A percentile compares a stretch with the other conserved stretches of the same genome.
Evolutionary conservation across 106 monocot species (phyloP).

Genomic region (Dioscorea alata): DNA sequence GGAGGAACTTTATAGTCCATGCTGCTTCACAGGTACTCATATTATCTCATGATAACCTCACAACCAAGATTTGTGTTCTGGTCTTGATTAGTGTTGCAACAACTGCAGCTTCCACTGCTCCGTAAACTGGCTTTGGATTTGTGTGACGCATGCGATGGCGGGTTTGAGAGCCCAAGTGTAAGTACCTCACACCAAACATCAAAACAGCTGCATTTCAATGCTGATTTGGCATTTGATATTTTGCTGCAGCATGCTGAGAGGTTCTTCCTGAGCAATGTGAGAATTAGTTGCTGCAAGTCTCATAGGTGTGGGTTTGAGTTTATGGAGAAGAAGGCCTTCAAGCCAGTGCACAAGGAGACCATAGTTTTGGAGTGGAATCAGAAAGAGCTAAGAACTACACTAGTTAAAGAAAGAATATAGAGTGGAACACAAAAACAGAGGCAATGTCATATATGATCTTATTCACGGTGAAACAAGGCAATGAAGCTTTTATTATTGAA

Average conservation of each 20-base stretch:
- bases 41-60: background rate
- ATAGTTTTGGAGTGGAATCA: constrained; percentile 57
- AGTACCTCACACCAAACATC: background rate
- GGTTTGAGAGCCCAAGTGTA: constrained; percentile 58
- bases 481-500: too few relatives aligned
- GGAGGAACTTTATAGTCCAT: constrained; percentile 39
- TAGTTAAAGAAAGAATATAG: constrained; percentile 60
- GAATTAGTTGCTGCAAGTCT: constrained; percentile 44
- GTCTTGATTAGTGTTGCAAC: background rate
- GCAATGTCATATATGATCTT: background rate
- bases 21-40: constrained; percentile 43
- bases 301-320: constrained; percentile 39
- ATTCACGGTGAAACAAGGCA: too few relatives aligned
- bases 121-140: constrained; percentile 53
- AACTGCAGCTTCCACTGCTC: constrained; percentile 55
- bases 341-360: constrained; percentile 50
- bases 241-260: constrained; percentile 31
- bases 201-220: background rate
- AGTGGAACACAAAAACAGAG: background rate
- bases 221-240: background rate
- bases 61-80: background rate
- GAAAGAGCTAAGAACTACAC: constrained; percentile 34
- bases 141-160: constrained; percentile 67
- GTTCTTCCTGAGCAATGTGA: constrained; percentile 36
- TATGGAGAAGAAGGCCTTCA: constrained; percentile 4